Evolutionary conservation across 2,329 filamentous ascomycete genomes (phyloP), one percentile per base, ranked within the genome.

Genomic region (Chaetomium sp.): DNA sequence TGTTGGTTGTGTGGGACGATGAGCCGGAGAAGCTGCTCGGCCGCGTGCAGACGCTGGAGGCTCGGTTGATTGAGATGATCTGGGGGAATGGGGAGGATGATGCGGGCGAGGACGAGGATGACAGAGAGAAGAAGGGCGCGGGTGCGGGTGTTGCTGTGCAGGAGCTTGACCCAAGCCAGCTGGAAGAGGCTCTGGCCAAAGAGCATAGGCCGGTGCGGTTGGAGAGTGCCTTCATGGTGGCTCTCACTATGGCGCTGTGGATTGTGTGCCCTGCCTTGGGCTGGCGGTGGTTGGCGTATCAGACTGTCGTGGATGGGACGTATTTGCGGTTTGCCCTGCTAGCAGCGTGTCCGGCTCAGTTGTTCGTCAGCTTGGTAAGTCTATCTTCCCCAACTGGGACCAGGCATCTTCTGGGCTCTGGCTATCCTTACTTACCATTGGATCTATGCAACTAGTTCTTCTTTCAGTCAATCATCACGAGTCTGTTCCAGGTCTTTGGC

Each of bases 1-100:
- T 91, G 5, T 73, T 94, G 1, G 74, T 92, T 1, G 87, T 92
- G 1, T 94, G 89, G 89, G 88, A 92, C 62, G 88, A 92, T 61
- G 87, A 91, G 81, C 54, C 54, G 9, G 75, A 77, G 60, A 75
- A 78, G 55, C 68, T 85, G 12, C 68, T 85, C 9, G 68, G 72
- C 11, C 74, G 82, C 42, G 79, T 76, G 0, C 71, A 75, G 52
- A 56, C 80, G 86, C 1, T 92, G 57, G 87, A 92, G 69, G 80
- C 80, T 2, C 86, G 89, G 67, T 74, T 92, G 42, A 89, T 91
- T 82, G 81, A 88, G 64, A 75, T 91, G 1, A 85, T 90, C 1
- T 90, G 87, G 87, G 81, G 82, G 67, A 75, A 76, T 2, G 79
- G 78, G 4, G 78, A 79, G 37, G 65, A 77, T 0, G 79, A 81